Evolutionary conservation across 306 rosid species (phyloP), one percentile per base, ranked within the genome.

Genomic region (Cucurbita maxima): DNA sequence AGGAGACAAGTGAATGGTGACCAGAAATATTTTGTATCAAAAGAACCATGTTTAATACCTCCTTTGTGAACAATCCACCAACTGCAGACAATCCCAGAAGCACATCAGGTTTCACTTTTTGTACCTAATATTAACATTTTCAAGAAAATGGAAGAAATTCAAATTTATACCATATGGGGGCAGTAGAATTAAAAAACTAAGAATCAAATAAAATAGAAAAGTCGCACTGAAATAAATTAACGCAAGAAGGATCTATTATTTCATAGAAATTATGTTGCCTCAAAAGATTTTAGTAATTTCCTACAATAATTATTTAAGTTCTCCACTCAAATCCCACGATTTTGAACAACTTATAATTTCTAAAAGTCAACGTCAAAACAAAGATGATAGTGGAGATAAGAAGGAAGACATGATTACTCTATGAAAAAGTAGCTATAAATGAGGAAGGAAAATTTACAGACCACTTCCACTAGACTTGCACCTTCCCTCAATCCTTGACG

Each of bases 51-150:
- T 55, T 8, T 47, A 14, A 58, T 83, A 95, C 99, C 99, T 95
- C 99, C 41, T 85, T 86, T 7, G 99, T 87, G 83, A 95, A 95
- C 82, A 95, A 84, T 63, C 99, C 99, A 77, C 99, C 99, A 16
- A 95, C 99, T 22, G 99, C 99, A 76, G 99, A 95, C 75, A 95
- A 84, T 87, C 99, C 99, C 66, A 95, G 88, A 75, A 95, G 99
- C 59, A 95, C 99, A 86, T 95, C 99, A 51, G 99, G 99, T 84
- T 91, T 95, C 76, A 95, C 95, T 83, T 89, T 87, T 78, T 84
- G 79, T 52, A 95, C 99, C 99, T 95, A 87, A 75, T 47, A 70
- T 45, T 3, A 70, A 50, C 44, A 70, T 78, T 63, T 59, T 67
- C 79, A 75, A 73, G 82, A 71, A 82, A 45, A 74, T 68, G 76